Evolutionary conservation across 2,329 filamentous ascomycete species (phyloP).

Genomic region (Phoma herbarum): DNA sequence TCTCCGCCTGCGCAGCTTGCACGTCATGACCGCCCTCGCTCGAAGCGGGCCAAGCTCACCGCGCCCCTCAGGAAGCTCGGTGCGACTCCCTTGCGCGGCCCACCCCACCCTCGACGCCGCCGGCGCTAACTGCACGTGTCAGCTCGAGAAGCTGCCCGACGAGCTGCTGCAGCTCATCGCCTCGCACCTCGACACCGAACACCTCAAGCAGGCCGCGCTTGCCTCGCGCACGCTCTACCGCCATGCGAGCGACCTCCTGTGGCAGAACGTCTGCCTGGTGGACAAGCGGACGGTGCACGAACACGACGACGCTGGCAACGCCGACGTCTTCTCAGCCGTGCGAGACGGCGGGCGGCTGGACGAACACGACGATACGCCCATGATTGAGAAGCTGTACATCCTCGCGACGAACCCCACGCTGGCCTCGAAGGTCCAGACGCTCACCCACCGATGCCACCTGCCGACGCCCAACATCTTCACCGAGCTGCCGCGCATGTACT

Average conservation of each 20-base stretch:
- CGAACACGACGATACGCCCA: slow-evolving; percentile 53
- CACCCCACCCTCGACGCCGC: neutral
- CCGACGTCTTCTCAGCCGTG: slow-evolving; percentile 25
- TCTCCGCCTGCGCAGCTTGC: neutral
- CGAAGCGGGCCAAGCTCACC: slow-evolving; percentile 1
- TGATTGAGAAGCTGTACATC: slow-evolving; percentile 55
- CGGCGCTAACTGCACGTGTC: slow-evolving; percentile 15
- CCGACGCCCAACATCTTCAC: slow-evolving; percentile 56
- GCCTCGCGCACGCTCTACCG: slow-evolving; percentile 49
- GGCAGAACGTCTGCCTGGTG: slow-evolving; percentile 53
- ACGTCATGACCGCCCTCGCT: slow-evolving; percentile 8
- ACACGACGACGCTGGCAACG: slow-evolving; percentile 21
- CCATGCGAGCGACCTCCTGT: slow-evolving; percentile 51
- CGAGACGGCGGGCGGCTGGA: slow-evolving; percentile 24
- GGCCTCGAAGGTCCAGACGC: slow-evolving; percentile 53
- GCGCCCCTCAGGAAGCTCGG: slow-evolving; percentile 1
- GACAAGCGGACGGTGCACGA: slow-evolving; percentile 50
- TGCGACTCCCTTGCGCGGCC: slow-evolving; percentile 5
- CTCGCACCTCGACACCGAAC: slow-evolving; percentile 41
- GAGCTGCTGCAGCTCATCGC: slow-evolving; percentile 55
- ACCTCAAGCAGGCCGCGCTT: slow-evolving; percentile 46
- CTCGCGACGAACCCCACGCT: slow-evolving; percentile 54
- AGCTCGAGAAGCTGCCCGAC: slow-evolving; percentile 50
- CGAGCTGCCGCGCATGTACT: slow-evolving; percentile 53
- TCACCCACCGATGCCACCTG: slow-evolving; percentile 59